A percentile compares a stretch with the other conserved stretches of the same genome.
These are phyloP conservation scores for Botrytis cinerea DNA, from an alignment of 2,329 filamentous ascomycete genomes.

Conservation along the genomic window DNA sequence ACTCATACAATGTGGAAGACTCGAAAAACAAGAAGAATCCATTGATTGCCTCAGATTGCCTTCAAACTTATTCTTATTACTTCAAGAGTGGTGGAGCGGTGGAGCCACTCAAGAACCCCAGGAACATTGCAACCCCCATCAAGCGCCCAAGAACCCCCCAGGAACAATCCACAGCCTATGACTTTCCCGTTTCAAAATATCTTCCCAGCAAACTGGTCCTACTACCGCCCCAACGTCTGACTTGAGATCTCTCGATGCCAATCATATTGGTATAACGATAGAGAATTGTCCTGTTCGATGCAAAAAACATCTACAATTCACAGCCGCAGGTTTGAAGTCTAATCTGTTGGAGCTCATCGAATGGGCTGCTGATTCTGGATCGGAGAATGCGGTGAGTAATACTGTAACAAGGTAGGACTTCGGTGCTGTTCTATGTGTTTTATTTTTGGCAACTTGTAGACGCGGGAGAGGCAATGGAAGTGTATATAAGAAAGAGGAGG, in stretches of 20 bases:
- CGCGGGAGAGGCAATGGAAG: background rate
- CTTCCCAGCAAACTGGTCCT: background rate
- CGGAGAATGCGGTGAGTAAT: background rate
- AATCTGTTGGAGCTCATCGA: background rate
- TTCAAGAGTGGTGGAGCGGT: background rate
- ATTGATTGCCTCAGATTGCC: background rate
- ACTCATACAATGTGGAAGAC: background rate
- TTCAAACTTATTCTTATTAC: background rate
- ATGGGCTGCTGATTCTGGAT: background rate
- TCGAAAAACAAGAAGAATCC: background rate
- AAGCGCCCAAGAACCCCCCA: conserved; percentile 11
- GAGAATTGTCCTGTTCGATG: background rate
- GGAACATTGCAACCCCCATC: background rate
- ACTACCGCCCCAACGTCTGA: conserved; percentile 10
- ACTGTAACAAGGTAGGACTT: background rate
- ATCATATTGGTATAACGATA: background rate
- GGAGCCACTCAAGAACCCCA: background rate
- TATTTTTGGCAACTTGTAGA: background rate
- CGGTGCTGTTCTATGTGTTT: background rate
- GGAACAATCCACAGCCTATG: conserved; percentile 14
- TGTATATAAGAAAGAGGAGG: conserved; percentile 9
- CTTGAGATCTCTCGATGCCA: background rate
- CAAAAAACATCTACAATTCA: background rate
- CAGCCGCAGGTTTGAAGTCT: conserved; percentile 11
- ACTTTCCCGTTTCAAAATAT: background rate